These are phyloP conservation scores for Kalanchoe fedtschenkoi DNA, from an alignment of 164 flowering plant genomes.

Conservation along the genomic window DNA sequence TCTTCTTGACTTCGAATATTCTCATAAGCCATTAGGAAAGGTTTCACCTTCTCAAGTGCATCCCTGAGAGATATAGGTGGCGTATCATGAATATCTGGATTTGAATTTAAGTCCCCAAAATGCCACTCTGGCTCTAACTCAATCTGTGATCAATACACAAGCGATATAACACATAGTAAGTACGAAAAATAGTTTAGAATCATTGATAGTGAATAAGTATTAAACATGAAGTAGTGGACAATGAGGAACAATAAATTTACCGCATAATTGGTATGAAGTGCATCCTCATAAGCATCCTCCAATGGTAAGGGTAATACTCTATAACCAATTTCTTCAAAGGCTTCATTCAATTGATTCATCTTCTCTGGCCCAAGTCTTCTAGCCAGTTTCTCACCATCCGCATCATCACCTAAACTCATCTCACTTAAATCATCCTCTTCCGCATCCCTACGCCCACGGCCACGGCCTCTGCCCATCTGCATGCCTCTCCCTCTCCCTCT, in stretches of 20 bases:
- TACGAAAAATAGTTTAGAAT: neutral
- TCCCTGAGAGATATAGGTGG: slow-evolving; percentile 72
- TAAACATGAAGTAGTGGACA: neutral
- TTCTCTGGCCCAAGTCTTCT: slow-evolving; percentile 39
- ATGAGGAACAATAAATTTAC: slow-evolving; percentile 14
- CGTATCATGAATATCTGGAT: slow-evolving; percentile 82
- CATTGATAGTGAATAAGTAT: neutral
- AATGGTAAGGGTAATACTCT: slow-evolving; percentile 50
- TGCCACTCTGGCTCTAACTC: slow-evolving; percentile 80
- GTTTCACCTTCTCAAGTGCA: slow-evolving; percentile 76
- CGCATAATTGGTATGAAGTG: slow-evolving; percentile 41
- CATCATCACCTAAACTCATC: slow-evolving; percentile 37
- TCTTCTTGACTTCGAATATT: slow-evolving; percentile 72
- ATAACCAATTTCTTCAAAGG: slow-evolving; percentile 41
- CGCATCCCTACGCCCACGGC: slow-evolving; percentile 17
- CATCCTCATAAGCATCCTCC: slow-evolving; percentile 51
- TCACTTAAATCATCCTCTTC: slow-evolving; percentile 44
- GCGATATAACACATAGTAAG: neutral
- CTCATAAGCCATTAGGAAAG: slow-evolving; percentile 77
- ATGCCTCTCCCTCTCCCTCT: slow-evolving; percentile 13
- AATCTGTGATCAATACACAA: slow-evolving; percentile 37
- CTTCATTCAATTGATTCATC: slow-evolving; percentile 42
- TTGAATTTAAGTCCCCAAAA: slow-evolving; percentile 58
- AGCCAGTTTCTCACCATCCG: slow-evolving; percentile 53
- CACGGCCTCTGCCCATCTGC: slow-evolving; percentile 8